Evolutionary conservation across 2,329 filamentous ascomycete species (phyloP), one percentile per base, ranked within the genome.

Genomic region (Fusarium nurragi): DNA sequence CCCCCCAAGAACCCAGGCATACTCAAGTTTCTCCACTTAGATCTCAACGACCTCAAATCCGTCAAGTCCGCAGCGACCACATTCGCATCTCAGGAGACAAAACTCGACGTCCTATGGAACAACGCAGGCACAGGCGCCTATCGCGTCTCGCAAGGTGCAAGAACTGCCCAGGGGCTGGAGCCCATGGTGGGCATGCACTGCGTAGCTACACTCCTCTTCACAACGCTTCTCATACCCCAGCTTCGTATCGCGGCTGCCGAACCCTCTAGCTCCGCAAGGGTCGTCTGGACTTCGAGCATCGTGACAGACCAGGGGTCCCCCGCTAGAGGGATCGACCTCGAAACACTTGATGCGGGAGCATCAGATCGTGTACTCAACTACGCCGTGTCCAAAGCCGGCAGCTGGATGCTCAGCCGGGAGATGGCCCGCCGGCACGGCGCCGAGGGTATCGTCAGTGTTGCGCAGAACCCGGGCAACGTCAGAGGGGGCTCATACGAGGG

Each of bases 51-150:
- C 62, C 71, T 84, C 12, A 57, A 69, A 1, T 77, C 73, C 3
- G 78, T 82, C 64, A 78, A 76, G 51, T 50, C 74, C 0, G 73
- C 77, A 1, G 80, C 75, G 0, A 66, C 75, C 10, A 60, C 55
- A 4, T 83, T 83, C 47, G 54, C 74, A 1, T 50, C 60, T 1
- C 72, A 75, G 10, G 80, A 83, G 58, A 64, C 70, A 9, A 68
- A 73, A 3, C 75, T 83, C 2, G 76, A 83, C 45, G 76, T 83
- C 7, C 71, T 84, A 1, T 78, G 73, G 72, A 80, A 80, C 63
- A 79, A 80, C 30, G 77, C 78, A 7, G 51, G 64, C 26, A 60
- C 32, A 11, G 54, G 64, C 23, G 53, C 40, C 21, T 60, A 54
- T 40, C 38, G 45, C 21, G 50, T 70, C 21, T 60, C 59, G 22